A percentile compares a stretch with the other conserved stretches of the same genome.
Conservation (phyloP, 192 early-diverging fungal species). For the Radiomyces spectabilis region DNA sequence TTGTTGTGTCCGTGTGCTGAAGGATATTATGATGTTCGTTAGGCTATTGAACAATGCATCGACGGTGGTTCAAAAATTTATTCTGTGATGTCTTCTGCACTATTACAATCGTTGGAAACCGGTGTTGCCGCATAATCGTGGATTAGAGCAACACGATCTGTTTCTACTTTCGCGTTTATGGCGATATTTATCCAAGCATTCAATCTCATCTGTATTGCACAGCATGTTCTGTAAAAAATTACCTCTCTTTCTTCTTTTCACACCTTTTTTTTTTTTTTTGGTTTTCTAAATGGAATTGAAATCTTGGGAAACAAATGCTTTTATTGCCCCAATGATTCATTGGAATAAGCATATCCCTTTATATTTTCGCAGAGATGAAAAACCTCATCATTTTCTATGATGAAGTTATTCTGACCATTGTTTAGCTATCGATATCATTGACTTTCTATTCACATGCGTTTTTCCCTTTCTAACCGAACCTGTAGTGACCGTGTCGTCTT, state of each 20-base stretch:
- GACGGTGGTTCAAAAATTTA: conserved; percentile 74
- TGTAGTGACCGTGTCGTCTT: too few species aligned
- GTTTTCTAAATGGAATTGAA: too few species aligned
- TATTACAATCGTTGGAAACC: conserved; percentile 39
- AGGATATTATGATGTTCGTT: neutral
- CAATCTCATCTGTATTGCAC: neutral
- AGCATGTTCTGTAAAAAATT: neutral
- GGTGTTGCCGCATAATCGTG: neutral
- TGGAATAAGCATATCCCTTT: too few species aligned
- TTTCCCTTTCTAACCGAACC: too few species aligned
- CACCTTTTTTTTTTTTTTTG: neutral
- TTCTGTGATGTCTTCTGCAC: conserved; percentile 54
- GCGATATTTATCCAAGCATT: neutral
- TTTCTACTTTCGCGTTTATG: neutral
- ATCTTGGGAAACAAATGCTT: too few species aligned
- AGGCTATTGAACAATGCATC: conserved; percentile 68
- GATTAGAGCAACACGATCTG: neutral
- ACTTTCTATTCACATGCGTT: too few species aligned
- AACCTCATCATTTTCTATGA: too few species aligned
- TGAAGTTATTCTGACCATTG: too few species aligned
- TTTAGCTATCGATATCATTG: too few species aligned
- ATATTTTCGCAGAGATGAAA: too few species aligned
- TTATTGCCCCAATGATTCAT: too few species aligned
- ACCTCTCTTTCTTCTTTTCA: neutral
- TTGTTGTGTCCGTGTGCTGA: neutral